A percentile compares a stretch with the other conserved stretches of the same genome.
Evolutionary conservation across 176 grass and related monocot species (phyloP).

Genomic region (Oryza longistaminata): DNA sequence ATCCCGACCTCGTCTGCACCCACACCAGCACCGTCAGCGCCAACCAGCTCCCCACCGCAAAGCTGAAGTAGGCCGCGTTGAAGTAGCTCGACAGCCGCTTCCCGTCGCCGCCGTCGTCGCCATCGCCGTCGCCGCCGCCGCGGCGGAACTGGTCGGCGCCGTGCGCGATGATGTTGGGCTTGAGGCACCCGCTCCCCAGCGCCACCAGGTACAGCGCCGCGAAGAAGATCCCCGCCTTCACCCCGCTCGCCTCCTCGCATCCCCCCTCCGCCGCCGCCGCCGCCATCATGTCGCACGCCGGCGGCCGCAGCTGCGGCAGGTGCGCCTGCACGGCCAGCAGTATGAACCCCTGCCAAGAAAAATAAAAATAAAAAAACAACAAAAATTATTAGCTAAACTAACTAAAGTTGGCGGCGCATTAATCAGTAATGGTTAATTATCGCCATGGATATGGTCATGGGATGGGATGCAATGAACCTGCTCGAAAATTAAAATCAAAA

Average conservation of each 20-base stretch:
- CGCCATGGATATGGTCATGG: constrained; percentile 3
- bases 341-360: constrained; percentile 59
- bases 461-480: constrained; percentile 23
- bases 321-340: constrained; percentile 76
- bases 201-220: constrained; percentile 84
- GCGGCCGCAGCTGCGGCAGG: constrained; percentile 79
- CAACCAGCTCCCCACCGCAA: constrained; percentile 87
- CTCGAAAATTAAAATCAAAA: neutral
- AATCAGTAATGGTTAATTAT: neutral
- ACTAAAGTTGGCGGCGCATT: neutral
- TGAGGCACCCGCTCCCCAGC: constrained; percentile 82
- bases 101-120: neutral
- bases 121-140: neutral
- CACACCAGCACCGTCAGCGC: constrained; percentile 81
- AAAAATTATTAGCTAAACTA: neutral
- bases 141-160: constrained; percentile 72
- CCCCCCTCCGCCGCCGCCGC: neutral
- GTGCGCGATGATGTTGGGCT: constrained; percentile 88
- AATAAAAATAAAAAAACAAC: neutral
- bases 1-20: constrained; percentile 86
- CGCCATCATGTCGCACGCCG: constrained; percentile 71
- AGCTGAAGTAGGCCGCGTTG: constrained; percentile 92
- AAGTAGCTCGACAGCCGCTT: constrained; percentile 79
- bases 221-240: constrained; percentile 74
- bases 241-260: constrained; percentile 58